Conservation (phyloP, 768 basidiomycete species). For the Mycena maculata region DNA sequence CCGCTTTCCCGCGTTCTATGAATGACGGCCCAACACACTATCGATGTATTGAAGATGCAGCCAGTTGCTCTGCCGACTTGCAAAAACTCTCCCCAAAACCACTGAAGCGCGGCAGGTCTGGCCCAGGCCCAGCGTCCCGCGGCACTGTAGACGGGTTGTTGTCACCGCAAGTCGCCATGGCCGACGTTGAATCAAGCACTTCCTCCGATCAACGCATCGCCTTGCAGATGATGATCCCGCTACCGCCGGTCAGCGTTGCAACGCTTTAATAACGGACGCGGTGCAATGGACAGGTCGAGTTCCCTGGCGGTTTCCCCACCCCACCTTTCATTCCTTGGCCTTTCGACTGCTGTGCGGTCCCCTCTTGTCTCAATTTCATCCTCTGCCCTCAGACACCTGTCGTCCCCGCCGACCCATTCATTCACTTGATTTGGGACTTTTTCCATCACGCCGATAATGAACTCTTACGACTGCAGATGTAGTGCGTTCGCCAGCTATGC, state of each 20-base stretch:
- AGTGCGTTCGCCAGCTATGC: background rate
- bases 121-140: no score
- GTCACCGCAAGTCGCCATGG: background rate
- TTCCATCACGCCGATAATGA: slow-evolving; percentile 9
- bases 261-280: background rate
- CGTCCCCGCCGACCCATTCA: background rate
- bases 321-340: slow-evolving; percentile 2
- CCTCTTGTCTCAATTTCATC: background rate
- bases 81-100: no score
- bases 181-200: background rate
- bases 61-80: no score
- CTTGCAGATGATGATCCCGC: background rate
- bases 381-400: background rate
- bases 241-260: background rate
- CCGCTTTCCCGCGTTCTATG: background rate
- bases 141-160: no score
- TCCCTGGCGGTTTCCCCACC: slow-evolving; percentile 20
- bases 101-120: no score
- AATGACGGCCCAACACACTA: background rate
- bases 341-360: slow-evolving; percentile 17
- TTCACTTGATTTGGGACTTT: background rate
- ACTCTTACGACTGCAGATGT: slow-evolving; percentile 1
- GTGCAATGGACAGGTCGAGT: background rate
- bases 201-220: background rate
- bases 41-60: no score